These are phyloP conservation scores for Metschnikowia koreensis DNA, from an alignment of 805 yeast genomes.

Conservation along the genomic window DNA sequence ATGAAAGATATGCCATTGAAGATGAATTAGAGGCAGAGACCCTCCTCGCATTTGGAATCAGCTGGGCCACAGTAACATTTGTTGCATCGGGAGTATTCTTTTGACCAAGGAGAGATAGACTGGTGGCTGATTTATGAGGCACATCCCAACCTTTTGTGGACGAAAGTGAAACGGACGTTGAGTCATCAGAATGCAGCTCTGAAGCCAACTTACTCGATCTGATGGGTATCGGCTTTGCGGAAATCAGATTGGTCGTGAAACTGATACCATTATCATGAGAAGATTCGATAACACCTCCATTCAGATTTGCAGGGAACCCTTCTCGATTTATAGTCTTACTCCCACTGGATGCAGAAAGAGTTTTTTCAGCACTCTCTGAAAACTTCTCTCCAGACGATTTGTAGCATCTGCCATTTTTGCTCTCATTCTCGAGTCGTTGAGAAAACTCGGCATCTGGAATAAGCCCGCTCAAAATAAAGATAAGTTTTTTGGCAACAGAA, in stretches of 20 bases:
- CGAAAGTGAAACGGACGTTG: slow-evolving; percentile 22
- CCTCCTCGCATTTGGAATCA: slow-evolving; percentile 12
- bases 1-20: slow-evolving; percentile 40
- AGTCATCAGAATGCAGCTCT: slow-evolving; percentile 12
- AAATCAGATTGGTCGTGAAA: slow-evolving; percentile 2
- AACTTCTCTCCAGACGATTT: background rate
- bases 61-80: slow-evolving; percentile 23
- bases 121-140: slow-evolving; percentile 35
- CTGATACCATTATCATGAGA: slow-evolving; percentile 3
- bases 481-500: slow-evolving; percentile 56
- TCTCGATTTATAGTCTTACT: background rate
- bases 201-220: slow-evolving; percentile 1
- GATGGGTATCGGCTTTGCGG: slow-evolving; percentile 16
- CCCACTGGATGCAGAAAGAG: background rate
- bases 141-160: slow-evolving; percentile 49
- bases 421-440: background rate
- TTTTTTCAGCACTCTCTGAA: background rate
- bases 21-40: slow-evolving; percentile 37
- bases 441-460: slow-evolving; percentile 34
- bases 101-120: slow-evolving; percentile 21
- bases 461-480: slow-evolving; percentile 52
- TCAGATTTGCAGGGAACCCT: background rate
- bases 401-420: background rate
- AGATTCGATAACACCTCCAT: background rate
- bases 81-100: slow-evolving; percentile 17